phyloP scores from a whole-genome alignment of 129 eudicot species.

The Escallonia herrerae region DNA sequence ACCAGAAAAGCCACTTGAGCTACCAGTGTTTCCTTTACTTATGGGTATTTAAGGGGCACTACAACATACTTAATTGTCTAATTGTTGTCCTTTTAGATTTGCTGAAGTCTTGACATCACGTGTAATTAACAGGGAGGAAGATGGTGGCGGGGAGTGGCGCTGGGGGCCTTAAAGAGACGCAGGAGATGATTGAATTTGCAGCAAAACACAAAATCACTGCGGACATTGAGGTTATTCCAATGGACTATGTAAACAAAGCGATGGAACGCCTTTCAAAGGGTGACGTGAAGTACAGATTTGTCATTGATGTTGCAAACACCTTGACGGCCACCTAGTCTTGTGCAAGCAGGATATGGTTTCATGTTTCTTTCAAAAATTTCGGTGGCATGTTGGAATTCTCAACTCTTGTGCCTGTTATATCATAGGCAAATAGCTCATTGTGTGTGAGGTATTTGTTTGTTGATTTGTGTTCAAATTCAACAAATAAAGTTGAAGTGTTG shows the following conservation, averaged over 20 bases:
- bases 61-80: too few species aligned
- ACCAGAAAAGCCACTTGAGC: slow-evolving; percentile 28
- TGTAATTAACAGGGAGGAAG: slow-evolving; percentile 20
- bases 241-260: slow-evolving; percentile 33
- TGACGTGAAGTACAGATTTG: slow-evolving; percentile 33
- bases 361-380: too few species aligned
- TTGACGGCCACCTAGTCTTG: slow-evolving; percentile 1
- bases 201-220: slow-evolving; percentile 27
- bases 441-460: too few species aligned
- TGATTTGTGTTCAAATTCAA: too few species aligned
- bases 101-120: background rate
- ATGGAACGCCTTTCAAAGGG: slow-evolving; percentile 28
- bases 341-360: background rate
- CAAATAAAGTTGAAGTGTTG: too few species aligned
- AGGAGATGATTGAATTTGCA: slow-evolving; percentile 37
- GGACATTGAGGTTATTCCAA: slow-evolving; percentile 27
- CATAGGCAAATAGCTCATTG: too few species aligned
- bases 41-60: slow-evolving; percentile 3
- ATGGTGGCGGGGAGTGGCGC: slow-evolving; percentile 22
- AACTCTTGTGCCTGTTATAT: too few species aligned
- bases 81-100: background rate
- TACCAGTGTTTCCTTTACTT: slow-evolving; percentile 17
- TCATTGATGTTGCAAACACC: slow-evolving; percentile 32
- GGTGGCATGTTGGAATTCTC: too few species aligned
- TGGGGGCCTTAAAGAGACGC: slow-evolving; percentile 32